Percentiles rank a stretch among this genome's conserved stretches.
Conservation (phyloP, 1,139 yeast species). For the Debaryomycetaceae sp. region DNA sequence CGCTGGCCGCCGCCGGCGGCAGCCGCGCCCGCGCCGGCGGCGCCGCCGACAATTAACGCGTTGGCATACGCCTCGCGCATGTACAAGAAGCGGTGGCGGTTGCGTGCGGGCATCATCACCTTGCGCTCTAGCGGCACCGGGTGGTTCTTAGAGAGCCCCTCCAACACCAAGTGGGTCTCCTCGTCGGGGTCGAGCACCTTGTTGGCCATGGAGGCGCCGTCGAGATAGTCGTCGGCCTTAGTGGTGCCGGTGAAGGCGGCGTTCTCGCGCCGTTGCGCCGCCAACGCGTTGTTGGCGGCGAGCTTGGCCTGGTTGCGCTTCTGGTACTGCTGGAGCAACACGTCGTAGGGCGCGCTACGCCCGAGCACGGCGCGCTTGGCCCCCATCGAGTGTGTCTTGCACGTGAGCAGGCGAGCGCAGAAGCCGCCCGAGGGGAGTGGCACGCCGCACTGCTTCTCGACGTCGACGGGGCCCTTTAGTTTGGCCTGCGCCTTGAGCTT, state of each 20-base stretch:
- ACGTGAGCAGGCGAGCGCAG: conserved; percentile 92
- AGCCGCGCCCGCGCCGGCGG: no score
- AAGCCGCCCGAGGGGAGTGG: conserved; percentile 86
- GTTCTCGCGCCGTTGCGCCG: conserved; percentile 45
- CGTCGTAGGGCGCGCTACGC: conserved; percentile 88
- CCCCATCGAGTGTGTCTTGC: conserved; percentile 98
- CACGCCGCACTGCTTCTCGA: conserved; percentile 95
- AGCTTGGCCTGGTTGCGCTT: conserved; percentile 87
- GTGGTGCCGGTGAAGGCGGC: conserved; percentile 36
- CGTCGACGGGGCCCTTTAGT: conserved; percentile 82
- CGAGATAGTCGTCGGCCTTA: conserved; percentile 18
- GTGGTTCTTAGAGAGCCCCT: conserved; percentile 78
- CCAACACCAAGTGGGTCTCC: conserved; percentile 88
- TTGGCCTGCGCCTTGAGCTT: conserved; percentile 53
- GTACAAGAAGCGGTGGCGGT: conserved; percentile 68
- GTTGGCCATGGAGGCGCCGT: conserved; percentile 17
- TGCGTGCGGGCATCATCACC: conserved; percentile 64
- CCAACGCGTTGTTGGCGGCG: conserved; percentile 76
- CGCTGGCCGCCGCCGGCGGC: no score
- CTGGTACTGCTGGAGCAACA: conserved; percentile 82
- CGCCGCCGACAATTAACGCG: conserved; percentile 42
- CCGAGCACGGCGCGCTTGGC: conserved; percentile 95
- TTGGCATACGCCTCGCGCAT: conserved; percentile 81
- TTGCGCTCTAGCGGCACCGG: conserved; percentile 82
- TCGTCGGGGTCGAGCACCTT: conserved; percentile 68